A percentile compares a stretch with the other conserved stretches of the same genome.
Evolutionary conservation across 495 filamentous ascomycete species (phyloP).

Genomic region (Lasiosphaeris hirsuta): DNA sequence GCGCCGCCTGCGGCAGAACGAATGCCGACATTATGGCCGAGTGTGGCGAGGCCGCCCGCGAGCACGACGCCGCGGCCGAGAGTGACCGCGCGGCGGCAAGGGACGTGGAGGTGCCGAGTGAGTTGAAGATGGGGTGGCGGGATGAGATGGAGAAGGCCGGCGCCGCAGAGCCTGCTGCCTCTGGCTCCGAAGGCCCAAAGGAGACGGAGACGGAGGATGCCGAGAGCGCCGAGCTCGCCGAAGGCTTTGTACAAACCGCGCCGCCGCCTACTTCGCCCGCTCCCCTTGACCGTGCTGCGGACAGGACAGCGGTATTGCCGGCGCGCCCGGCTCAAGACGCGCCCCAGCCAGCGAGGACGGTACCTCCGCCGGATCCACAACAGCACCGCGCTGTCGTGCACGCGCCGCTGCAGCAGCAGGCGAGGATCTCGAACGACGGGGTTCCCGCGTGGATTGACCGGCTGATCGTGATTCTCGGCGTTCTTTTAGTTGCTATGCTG

Average conservation of each 20-base stretch:
- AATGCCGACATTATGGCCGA: conserved; percentile 72
- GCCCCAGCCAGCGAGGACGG: conserved; percentile 36
- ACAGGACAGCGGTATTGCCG: conserved; percentile 8
- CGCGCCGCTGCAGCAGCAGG: conserved; percentile 25
- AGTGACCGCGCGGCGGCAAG: conserved; percentile 27
- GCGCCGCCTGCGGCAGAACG: conserved; percentile 55
- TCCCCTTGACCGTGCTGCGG: conserved; percentile 1
- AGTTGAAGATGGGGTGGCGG: conserved; percentile 56
- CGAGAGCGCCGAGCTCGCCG: conserved; percentile 42
- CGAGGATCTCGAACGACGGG: conserved; percentile 17
- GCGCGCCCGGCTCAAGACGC: conserved; percentile 26
- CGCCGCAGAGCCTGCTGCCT: not conserved
- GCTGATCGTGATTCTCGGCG: conserved; percentile 51
- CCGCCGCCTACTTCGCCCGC: conserved; percentile 10
- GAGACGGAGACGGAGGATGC: conserved; percentile 22
- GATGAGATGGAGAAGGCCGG: conserved; percentile 44
- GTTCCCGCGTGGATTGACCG: conserved; percentile 61
- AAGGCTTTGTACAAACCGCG: conserved; percentile 49
- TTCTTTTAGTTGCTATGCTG: conserved; percentile 50
- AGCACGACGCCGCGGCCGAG: conserved; percentile 42
- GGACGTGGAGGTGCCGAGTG: conserved; percentile 54
- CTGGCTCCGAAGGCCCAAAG: not conserved
- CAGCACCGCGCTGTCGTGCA: conserved; percentile 18
- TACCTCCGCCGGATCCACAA: conserved; percentile 25
- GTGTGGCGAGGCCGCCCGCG: conserved; percentile 55